A percentile compares a stretch with the other conserved stretches of the same genome.
These are phyloP conservation scores for Helminthosporium solani DNA, from an alignment of 2,329 filamentous ascomycete genomes.

Conservation along the genomic window DNA sequence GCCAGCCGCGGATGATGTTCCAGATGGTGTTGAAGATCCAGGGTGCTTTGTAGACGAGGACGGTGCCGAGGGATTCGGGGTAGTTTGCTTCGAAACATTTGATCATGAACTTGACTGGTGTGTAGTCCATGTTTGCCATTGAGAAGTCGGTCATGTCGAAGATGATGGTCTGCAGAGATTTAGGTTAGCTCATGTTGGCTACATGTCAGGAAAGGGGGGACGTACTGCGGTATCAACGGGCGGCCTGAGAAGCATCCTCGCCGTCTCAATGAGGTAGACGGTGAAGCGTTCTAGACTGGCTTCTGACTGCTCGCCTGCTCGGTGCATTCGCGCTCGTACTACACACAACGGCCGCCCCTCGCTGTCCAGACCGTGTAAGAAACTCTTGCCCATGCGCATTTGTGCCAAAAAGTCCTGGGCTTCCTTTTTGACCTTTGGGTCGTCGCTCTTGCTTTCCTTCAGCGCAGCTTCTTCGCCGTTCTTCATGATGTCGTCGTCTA, in stretches of 20 bases:
- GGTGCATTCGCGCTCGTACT: constrained; percentile 80
- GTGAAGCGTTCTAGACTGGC: constrained; percentile 84
- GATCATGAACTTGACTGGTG: constrained; percentile 98
- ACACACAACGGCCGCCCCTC: constrained; percentile 82
- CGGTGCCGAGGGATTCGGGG: constrained; percentile 83
- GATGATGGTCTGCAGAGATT: constrained; percentile 70
- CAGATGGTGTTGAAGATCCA: constrained; percentile 99
- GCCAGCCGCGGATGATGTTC: constrained; percentile 93
- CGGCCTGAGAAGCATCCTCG: constrained; percentile 74
- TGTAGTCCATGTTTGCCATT: constrained; percentile 97
- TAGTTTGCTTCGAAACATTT: constrained; percentile 99
- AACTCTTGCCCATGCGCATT: constrained; percentile 88
- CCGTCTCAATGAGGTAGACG: constrained; percentile 91
- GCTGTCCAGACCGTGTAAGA: constrained; percentile 83
- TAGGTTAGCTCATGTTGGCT: no score
- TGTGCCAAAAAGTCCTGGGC: constrained; percentile 79
- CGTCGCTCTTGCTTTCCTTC: constrained; percentile 58
- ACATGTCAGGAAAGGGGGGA: constrained; percentile 21
- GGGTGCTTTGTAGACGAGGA: constrained; percentile 92
- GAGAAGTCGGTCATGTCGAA: constrained; percentile 97
- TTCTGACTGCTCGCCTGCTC: constrained; percentile 77
- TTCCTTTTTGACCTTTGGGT: constrained; percentile 64
- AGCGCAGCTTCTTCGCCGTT: constrained; percentile 56
- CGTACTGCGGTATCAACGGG: constrained; percentile 90
- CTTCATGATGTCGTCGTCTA: constrained; percentile 78